Percentiles rank a stretch among this genome's conserved stretches.
Evolutionary conservation across 495 filamentous ascomycete species (phyloP).

Genomic region (Cairneyella variabilis): DNA sequence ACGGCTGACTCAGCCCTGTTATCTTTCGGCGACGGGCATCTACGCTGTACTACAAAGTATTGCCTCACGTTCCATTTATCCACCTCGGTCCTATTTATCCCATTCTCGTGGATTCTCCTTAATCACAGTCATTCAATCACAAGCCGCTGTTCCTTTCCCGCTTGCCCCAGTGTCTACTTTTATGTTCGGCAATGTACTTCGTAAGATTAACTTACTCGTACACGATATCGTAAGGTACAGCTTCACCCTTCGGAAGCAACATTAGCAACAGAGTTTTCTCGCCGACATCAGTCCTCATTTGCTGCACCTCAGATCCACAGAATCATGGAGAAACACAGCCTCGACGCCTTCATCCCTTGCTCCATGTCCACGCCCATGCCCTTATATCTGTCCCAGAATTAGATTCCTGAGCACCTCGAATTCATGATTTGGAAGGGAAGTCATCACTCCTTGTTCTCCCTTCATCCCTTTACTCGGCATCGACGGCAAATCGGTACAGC

Average conservation of each 20-base stretch:
- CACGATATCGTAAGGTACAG: background rate
- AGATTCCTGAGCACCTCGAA: background rate
- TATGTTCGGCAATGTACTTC: background rate
- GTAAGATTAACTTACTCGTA: too few species aligned
- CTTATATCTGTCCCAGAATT: background rate
- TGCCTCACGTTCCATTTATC: too few species aligned
- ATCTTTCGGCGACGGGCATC: background rate
- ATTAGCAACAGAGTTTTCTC: background rate
- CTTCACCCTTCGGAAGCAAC: background rate
- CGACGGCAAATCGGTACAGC: too few species aligned
- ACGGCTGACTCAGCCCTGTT: background rate
- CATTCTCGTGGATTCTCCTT: background rate
- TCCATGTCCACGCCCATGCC: background rate
- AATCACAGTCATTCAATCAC: background rate
- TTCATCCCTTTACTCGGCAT: too few species aligned
- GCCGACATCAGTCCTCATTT: background rate
- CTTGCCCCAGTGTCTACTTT: background rate
- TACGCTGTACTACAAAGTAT: too few species aligned
- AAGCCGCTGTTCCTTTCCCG: background rate
- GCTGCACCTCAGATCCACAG: background rate
- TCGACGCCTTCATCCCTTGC: too few species aligned
- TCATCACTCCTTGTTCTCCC: too few species aligned
- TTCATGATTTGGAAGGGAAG: too few species aligned
- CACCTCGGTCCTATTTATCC: conserved; percentile 16
- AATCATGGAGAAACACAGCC: too few species aligned